Conservation (phyloP, 1,284 basidiomycete genomes). For the Lentinula novae-zelandiae region DNA sequence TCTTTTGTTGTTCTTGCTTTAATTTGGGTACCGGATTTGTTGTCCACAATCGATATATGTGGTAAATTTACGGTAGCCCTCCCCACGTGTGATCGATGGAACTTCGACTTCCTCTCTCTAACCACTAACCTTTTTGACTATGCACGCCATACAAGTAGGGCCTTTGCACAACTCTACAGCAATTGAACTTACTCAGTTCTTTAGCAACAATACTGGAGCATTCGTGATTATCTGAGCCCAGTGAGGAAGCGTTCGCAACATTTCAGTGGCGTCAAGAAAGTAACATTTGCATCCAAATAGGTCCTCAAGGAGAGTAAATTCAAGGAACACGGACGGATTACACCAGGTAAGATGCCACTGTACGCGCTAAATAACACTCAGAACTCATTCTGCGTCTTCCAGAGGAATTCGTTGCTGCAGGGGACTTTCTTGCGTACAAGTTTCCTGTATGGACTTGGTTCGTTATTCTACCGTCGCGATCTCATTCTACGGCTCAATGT, state of each 20-base stretch:
- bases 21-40: neutral
- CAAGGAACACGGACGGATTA: conserved; percentile 97
- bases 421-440: conserved; percentile 93
- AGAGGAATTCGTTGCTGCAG: conserved; percentile 96
- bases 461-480: conserved; percentile 24
- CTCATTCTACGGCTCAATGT: neutral
- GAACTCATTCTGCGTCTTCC: conserved; percentile 11
- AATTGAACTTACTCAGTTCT: neutral
- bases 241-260: conserved; percentile 39
- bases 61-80: neutral
- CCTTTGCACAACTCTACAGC: neutral
- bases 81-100: conserved; percentile 12
- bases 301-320: conserved; percentile 98
- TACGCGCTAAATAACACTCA: conserved; percentile 10
- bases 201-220: conserved; percentile 90
- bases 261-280: neutral
- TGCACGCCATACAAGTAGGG: conserved; percentile 72
- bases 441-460: conserved; percentile 95
- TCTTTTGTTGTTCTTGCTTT: neutral
- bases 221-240: conserved; percentile 95
- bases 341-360: conserved; percentile 68
- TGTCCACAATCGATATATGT: neutral
- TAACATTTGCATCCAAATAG: conserved; percentile 35
- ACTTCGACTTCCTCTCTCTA: neutral
- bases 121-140: conserved; percentile 21